Evolutionary conservation across 2,329 filamentous ascomycete genomes (phyloP), one percentile per base, ranked within the genome.

Genomic region (Penicillium frequentans): DNA sequence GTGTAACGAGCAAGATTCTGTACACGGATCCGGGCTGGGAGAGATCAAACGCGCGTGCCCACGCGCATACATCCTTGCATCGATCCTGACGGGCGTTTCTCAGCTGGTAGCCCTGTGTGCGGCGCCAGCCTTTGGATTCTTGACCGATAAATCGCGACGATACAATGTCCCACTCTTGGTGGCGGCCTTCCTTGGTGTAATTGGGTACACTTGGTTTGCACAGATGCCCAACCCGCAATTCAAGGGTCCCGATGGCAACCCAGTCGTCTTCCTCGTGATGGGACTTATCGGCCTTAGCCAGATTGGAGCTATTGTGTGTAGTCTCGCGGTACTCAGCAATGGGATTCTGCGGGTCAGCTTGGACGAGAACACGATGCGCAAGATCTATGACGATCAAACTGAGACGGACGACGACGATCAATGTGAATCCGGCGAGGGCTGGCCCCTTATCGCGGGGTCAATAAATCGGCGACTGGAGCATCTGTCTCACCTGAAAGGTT

Each of bases 251-350:
- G 86, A 90, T 33, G 90, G 90, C 19, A 85, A 81, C 33, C 82
- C 85, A 0, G 79, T 77, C 11, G 86, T 96, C 16, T 92, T 96
- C 69, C 62, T 93, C 13, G 84, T 93, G 16, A 91, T 92, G 43
- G 85, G 88, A 0, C 77, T 96, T 19, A 86, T 98, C 39, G 95
- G 95, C 14, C 85, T 96, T 69, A 96, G 91, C 68, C 95, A 99
- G 75, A 98, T 99, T 60, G 95, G 93, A 2, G 90, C 92, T 11
- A 98, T 99, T 57, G 95, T 99, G 1, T 97, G 93, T 77, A 96
- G 91, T 62, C 83, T 99, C n/a, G 92, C 90, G 1, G 86, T 95
- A 1, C 82, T 99, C 3, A 91, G 91, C 37, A 86, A 86, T 16
- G 93, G 92, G 4, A 88, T 98, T 23, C 80, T 96, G 74, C 64